Conservation (phyloP, 441 rosid genomes). For the Pelargonium cotyledonis region DNA sequence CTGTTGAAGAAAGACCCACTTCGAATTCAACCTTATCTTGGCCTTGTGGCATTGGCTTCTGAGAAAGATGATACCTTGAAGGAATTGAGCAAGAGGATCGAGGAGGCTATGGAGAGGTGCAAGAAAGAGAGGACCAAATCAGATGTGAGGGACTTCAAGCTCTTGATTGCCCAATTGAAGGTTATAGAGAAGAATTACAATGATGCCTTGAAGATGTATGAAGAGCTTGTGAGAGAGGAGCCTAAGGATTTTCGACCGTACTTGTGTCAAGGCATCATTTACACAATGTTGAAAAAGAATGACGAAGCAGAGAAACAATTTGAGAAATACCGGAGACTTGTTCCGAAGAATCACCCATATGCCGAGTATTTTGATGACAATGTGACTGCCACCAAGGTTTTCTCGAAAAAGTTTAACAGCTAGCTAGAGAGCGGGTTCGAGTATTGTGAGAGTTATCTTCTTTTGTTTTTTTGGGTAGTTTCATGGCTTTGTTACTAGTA, state of each 20-base stretch:
- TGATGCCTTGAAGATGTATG: slow-evolving; percentile 73
- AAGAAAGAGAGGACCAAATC: slow-evolving; percentile 53
- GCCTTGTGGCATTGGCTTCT: slow-evolving; percentile 54
- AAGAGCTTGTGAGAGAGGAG: slow-evolving; percentile 70
- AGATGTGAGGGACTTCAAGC: slow-evolving; percentile 62
- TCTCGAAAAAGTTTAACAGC: slow-evolving; percentile 45
- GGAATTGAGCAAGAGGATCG: slow-evolving; percentile 47
- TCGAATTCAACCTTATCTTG: slow-evolving; percentile 82
- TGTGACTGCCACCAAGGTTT: slow-evolving; percentile 50
- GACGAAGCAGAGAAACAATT: slow-evolving; percentile 76
- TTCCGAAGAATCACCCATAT: slow-evolving; percentile 73
- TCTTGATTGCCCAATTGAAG: slow-evolving; percentile 63
- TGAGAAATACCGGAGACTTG: slow-evolving; percentile 60
- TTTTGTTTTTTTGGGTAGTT: background rate
- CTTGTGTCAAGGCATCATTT: slow-evolving; percentile 74
- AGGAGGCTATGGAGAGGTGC: slow-evolving; percentile 57
- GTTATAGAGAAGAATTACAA: slow-evolving; percentile 55
- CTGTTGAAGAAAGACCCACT: slow-evolving; percentile 54
- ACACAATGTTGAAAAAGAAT: slow-evolving; percentile 61
- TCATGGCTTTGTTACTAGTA: background rate
- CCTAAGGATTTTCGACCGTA: slow-evolving; percentile 88
- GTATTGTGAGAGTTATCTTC: slow-evolving; percentile 25
- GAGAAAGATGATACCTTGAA: slow-evolving; percentile 40
- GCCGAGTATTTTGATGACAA: slow-evolving; percentile 66
- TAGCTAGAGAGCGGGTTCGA: slow-evolving; percentile 32